Base-by-base conservation (phyloP, 208 protist genomes). In the Leishmania gerbilli region DNA sequence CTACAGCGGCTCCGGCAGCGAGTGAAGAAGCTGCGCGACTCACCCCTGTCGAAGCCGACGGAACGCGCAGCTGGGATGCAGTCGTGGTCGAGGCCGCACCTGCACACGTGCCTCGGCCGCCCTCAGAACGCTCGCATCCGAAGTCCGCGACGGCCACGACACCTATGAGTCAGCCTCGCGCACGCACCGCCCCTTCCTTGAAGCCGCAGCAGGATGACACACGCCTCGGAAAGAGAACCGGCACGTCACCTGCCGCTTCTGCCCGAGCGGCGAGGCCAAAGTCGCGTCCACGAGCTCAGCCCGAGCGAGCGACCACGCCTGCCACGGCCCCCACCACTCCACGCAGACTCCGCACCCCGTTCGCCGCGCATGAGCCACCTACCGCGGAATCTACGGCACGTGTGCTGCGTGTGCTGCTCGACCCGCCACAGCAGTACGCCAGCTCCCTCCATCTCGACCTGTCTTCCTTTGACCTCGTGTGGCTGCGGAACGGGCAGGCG, bases 371-470 rank as follows among this genome's bases (percentile, higher is more conserved):
- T 34, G 42, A 6, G 17, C 34, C 51, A 27, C 17, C 51, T 21
- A 78, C 69, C 42, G 62, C 72, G 77, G 84, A 78, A 81, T 85
- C 68, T 84, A 91, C 71, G 83, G 93, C 87, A 17, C 77, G 88
- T 31, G 76, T 97, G 68, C 88, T 97, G 27, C 87, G 84, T 62
- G 85, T 92, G 47, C 83, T 97, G 45, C 75, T 97, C n/a, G 84
- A 88, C 40, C 86, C 94, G 13, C 94, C 91, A 37, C 74, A 71
- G 42, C 86, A 91, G 84, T 97, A 88, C 85, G 79, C 84, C 40
- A 80, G 87, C 31, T 93, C 92, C 11, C 90, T 97, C 60, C n/a
- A 88, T 13, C 76, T 97, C 1, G 85, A 95, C 62, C 72, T 90
- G 67, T 77, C 84, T 40, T 77, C 83, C 71, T 90, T 91, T 77